A percentile compares a stretch with the other conserved stretches of the same genome.
Evolutionary conservation across 75 land plant species (phyloP).

Genomic region (Pinus tabuliformis): DNA sequence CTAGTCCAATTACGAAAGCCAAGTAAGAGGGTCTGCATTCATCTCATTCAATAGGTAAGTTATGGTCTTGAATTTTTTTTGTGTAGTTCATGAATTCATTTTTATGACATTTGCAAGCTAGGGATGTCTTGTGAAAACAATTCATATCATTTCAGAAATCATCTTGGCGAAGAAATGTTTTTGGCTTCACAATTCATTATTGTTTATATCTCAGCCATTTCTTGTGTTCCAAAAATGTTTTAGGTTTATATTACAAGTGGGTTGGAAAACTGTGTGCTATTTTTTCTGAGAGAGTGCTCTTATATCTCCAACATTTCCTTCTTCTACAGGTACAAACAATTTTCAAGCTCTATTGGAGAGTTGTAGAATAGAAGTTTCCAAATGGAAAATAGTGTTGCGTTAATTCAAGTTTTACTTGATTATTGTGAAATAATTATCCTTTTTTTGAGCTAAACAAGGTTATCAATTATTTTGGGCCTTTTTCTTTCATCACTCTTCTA

Average conservation of each 20-base stretch:
- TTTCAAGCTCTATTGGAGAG: constrained; percentile 48
- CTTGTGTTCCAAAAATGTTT: not conserved
- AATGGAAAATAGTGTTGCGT: constrained; percentile 47
- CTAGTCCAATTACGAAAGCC: constrained; percentile 54
- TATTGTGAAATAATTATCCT: constrained; percentile 33
- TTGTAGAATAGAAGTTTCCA: constrained; percentile 57
- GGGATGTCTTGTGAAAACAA: not conserved
- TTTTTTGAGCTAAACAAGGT: constrained; percentile 70
- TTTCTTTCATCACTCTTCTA: not conserved
- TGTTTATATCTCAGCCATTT: not conserved
- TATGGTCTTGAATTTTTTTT: not conserved
- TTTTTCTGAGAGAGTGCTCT: not conserved
- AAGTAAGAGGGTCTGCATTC: constrained; percentile 44
- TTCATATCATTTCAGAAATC: not conserved
- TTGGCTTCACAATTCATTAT: not conserved
- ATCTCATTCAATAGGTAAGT: constrained; percentile 60
- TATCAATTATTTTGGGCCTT: not conserved
- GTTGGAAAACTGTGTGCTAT: not conserved
- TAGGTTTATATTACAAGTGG: not conserved
- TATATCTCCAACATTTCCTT: not conserved
- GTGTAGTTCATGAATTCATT: constrained; percentile 1
- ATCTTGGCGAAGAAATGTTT: not conserved
- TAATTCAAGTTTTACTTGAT: constrained; percentile 56
- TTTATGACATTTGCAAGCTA: not conserved
- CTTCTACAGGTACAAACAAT: constrained; percentile 52